phyloP scores from a whole-genome alignment of 2,329 filamentous ascomycete genomes.

The Ramularia collo-cygni region DNA sequence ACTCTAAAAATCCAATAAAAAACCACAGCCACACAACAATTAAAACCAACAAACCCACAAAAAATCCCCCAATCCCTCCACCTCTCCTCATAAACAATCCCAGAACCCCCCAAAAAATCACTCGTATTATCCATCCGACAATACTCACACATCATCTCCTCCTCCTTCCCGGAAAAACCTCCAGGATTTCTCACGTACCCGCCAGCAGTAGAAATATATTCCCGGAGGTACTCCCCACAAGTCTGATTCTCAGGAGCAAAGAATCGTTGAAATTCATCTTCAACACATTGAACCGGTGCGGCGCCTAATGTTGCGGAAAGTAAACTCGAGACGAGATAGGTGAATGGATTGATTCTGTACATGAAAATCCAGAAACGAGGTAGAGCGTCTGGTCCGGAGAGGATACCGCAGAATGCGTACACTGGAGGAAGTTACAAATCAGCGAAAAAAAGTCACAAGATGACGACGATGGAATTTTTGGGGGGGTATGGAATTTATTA shows the following conservation, averaged over 20 bases:
- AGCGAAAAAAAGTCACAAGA: too few relatives aligned
- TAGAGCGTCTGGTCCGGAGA: slow-evolving; percentile 55
- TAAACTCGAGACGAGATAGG: slow-evolving; percentile 70
- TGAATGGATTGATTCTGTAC: slow-evolving; percentile 76
- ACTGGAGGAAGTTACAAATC: too few relatives aligned
- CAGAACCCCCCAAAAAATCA: slow-evolving; percentile 36
- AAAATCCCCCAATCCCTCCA: slow-evolving; percentile 51
- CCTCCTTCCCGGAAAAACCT: slow-evolving; percentile 26
- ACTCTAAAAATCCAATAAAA: slow-evolving; percentile 50
- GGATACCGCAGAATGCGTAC: slow-evolving; percentile 66
- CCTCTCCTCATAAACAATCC: slow-evolving; percentile 36
- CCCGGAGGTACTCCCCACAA: slow-evolving; percentile 34
- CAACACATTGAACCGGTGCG: slow-evolving; percentile 57
- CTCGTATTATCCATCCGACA: slow-evolving; percentile 40
- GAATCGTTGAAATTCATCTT: slow-evolving; percentile 64
- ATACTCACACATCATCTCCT: slow-evolving; percentile 37
- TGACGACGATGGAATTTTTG: too few relatives aligned
- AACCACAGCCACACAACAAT: slow-evolving; percentile 41
- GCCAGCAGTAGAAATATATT: slow-evolving; percentile 23
- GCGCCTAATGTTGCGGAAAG: slow-evolving; percentile 64
- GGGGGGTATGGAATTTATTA: slow-evolving; percentile 65
- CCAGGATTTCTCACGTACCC: slow-evolving; percentile 26
- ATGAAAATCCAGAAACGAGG: slow-evolving; percentile 78
- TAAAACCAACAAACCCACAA: slow-evolving; percentile 48
- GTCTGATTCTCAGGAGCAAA: slow-evolving; percentile 47